Evolutionary conservation across 2,329 filamentous ascomycete genomes (phyloP).

Genomic region (Didymella pinodella): DNA sequence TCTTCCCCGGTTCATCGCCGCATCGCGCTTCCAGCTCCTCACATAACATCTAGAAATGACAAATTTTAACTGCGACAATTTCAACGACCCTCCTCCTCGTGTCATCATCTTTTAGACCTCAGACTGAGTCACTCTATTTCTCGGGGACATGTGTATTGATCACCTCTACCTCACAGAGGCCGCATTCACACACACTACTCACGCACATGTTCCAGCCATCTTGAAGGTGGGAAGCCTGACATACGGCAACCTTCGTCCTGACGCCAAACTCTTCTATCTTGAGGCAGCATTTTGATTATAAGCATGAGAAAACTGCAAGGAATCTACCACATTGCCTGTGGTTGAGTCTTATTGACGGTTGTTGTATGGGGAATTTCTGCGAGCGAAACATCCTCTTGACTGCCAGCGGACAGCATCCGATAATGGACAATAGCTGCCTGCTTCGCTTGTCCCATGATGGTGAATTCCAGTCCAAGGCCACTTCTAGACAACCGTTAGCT

Average conservation of each 20-base stretch:
- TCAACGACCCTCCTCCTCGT: not conserved
- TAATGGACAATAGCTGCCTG: not conserved
- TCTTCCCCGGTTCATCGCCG: not conserved
- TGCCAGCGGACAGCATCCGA: not conserved
- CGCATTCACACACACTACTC: not conserved
- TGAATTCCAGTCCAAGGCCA: not conserved
- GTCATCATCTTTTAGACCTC: not conserved
- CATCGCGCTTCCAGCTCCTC: not conserved
- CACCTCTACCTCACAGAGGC: not conserved
- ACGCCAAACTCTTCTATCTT: not conserved
- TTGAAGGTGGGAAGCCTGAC: not conserved
- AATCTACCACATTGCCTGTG: not conserved
- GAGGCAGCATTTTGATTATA: not conserved
- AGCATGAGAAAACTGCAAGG: not conserved
- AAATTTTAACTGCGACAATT: not conserved
- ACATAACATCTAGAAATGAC: not conserved
- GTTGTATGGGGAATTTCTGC: not conserved
- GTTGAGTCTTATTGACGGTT: not conserved
- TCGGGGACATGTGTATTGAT: not conserved
- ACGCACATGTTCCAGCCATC: not conserved
- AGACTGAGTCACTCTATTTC: no score
- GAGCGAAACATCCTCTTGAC: not conserved
- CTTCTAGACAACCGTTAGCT: constrained; percentile 1
- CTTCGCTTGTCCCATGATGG: not conserved
- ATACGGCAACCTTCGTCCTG: not conserved